Evolutionary conservation across 164 flowering plant genomes (phyloP), one percentile per base, ranked within the genome.

Genomic region (Nelumbo lutea): DNA sequence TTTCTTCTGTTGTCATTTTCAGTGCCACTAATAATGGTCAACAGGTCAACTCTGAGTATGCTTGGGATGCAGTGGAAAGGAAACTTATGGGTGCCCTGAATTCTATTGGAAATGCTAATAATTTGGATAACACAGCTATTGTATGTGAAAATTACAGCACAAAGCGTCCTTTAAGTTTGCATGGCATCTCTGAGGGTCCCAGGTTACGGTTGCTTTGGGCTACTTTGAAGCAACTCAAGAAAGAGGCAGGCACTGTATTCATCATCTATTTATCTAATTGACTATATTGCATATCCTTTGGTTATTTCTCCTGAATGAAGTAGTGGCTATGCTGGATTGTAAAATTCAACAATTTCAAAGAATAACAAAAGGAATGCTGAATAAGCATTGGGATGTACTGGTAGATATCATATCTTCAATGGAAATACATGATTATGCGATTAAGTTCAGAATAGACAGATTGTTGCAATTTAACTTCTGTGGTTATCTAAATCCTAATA

Each of bases 121-220:
- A 73, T 75, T 40, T 77, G 72, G 87, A 78, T 58, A 77, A 64
- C 51, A 62, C 61, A 51, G 66, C 70, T 71, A 72, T 68, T 67
- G 81, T 81, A 72, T 41, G 55, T 69, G 85, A 81, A 68, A 77
- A 79, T 61, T 60, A 59, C 39, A 50, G 45, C 70, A 66, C 65
- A 45, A 84, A 78, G 74, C 79, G 65, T 66, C 87, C 89, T 62
- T 72, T 88, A 70, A 88, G 90, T 77, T 84, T 95, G 83, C 76
- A 68, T 83, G 96, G 96, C 48, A 61, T 95, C 72, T 81, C 84
- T 70, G 86, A 80, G 61, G 89, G 85, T 70, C 96, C 96, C 53
- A 84, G 90, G 76, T 75, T 92, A 42, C 79, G 92, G 42, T 79
- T 92, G 86, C 87, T 92, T 73, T 85, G 84, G 88, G 80, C 90